These are phyloP conservation scores for Metschnikowia vanudenii DNA, from an alignment of 805 yeast species.

Conservation along the genomic window DNA sequence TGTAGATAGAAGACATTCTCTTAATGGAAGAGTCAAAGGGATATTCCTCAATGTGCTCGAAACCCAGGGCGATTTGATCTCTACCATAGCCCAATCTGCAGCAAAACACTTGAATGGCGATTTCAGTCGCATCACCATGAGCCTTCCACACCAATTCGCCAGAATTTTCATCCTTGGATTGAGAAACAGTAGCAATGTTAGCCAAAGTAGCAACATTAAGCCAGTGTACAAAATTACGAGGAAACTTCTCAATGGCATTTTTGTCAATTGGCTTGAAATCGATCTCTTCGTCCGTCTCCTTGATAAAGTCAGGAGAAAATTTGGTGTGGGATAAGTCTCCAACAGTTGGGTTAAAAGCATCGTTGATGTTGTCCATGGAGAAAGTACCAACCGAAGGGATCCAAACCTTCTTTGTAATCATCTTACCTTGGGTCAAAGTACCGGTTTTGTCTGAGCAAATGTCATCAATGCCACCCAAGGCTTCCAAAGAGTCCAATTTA, in stretches of 20 bases:
- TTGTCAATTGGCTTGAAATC: conserved; percentile 24
- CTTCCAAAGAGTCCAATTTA: conserved; percentile 74
- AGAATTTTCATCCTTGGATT: conserved; percentile 42
- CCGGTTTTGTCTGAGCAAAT: conserved; percentile 85
- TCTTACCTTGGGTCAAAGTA: conserved; percentile 75
- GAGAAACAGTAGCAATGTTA: conserved; percentile 67
- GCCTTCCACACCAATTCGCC: conserved; percentile 29
- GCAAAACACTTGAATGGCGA: conserved; percentile 23
- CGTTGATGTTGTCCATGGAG: conserved; percentile 52
- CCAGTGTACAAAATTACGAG: conserved; percentile 48
- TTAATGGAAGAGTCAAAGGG: conserved; percentile 22
- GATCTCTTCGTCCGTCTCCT: conserved; percentile 38
- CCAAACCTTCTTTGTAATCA: conserved; percentile 73
- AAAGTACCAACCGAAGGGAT: conserved; percentile 61
- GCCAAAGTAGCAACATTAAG: conserved; percentile 70
- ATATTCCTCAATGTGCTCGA: conserved; percentile 18
- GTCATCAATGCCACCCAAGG: conserved; percentile 74
- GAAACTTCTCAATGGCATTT: conserved; percentile 21
- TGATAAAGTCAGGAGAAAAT: conserved; percentile 37
- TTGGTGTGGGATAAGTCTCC: conserved; percentile 46
- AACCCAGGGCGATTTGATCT: conserved; percentile 26
- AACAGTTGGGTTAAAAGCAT: conserved; percentile 61
- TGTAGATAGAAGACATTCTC: conserved; percentile 21
- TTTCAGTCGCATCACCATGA: conserved; percentile 23
- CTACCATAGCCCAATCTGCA: conserved; percentile 18